Conservation (phyloP, 2,329 filamentous ascomycete genomes). For the Phialophora chinensis region DNA sequence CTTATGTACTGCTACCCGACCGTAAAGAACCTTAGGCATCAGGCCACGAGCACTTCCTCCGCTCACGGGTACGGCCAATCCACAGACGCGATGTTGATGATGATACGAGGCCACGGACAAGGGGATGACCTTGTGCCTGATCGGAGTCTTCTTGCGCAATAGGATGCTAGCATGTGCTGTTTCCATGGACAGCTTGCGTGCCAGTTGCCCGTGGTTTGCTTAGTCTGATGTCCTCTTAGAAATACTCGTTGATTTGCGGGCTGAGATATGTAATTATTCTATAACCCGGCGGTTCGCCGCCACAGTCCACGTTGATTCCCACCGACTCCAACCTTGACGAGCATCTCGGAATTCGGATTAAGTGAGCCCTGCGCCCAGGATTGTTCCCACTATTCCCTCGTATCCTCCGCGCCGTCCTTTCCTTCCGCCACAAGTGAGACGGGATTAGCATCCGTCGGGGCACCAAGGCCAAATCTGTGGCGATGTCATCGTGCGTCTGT, state of each 20-base stretch:
- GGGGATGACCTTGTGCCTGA: background rate
- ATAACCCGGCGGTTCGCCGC: background rate
- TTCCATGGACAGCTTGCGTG: background rate
- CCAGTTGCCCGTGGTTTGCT: background rate
- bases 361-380: background rate
- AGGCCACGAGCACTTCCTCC: slow-evolving; percentile 2
- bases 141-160: background rate
- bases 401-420: background rate
- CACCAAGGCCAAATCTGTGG: background rate
- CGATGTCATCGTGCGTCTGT: slow-evolving; percentile 20
- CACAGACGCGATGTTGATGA: background rate
- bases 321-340: slow-evolving; percentile 1
- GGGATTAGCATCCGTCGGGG: background rate
- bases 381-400: background rate
- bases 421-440: background rate
- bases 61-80: background rate
- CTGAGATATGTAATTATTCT: background rate
- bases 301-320: background rate
- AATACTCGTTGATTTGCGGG: background rate
- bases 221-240: background rate
- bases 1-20: slow-evolving; percentile 24
- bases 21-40: background rate
- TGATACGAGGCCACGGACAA: background rate
- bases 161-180: background rate
- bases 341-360: background rate